Conservation (phyloP, 169 alveolate species). For the Plasmodium blacklocki region DNA sequence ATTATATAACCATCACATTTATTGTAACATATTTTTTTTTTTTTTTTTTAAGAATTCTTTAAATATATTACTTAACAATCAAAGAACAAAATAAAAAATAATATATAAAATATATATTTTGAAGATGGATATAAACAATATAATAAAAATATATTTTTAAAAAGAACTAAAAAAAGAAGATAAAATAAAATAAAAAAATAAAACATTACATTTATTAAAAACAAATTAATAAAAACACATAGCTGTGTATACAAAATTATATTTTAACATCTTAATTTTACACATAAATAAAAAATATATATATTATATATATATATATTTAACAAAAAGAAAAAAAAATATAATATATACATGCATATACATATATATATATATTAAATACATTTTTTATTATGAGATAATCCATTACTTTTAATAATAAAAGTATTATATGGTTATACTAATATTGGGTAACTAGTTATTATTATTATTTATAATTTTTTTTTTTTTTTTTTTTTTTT, state of each 20-base stretch:
- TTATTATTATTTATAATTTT: not conserved
- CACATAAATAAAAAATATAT: not conserved
- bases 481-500: not conserved
- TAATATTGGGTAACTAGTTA: not conserved
- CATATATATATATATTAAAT: not conserved
- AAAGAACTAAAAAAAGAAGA: no score
- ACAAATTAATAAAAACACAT: not conserved
- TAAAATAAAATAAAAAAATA: no score
- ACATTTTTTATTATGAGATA: no score
- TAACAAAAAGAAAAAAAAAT: not conserved
- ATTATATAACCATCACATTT: no score
- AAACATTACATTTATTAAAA: not conserved
- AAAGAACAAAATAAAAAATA: no score
- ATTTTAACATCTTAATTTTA: conserved; percentile 3
- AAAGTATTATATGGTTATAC: not conserved
- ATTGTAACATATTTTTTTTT: no score
- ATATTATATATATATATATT: not conserved
- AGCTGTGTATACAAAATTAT: not conserved
- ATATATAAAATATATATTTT: no score
- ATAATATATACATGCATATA: not conserved
- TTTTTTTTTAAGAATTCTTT: no score
- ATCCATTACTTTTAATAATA: no score
- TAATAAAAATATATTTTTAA: no score
- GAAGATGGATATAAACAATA: no score
- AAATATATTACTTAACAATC: no score